Conservation (phyloP, 2,329 filamentous ascomycete species). For the Fusarium staphyleae region DNA sequence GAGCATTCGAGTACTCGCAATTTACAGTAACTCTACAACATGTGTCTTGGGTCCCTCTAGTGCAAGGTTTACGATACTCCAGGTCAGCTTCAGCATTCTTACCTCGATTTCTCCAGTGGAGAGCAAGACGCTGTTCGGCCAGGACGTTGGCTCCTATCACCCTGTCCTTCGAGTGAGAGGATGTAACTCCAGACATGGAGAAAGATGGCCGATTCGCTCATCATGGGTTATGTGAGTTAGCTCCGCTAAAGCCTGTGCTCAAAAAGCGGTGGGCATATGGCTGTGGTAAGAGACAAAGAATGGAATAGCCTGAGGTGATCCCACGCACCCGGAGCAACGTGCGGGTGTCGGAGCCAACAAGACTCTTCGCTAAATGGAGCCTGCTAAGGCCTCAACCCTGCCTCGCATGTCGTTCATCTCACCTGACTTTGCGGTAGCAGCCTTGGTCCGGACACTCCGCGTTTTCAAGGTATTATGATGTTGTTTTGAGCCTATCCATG, state of each 20-base stretch:
- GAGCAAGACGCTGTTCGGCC: too few relatives aligned
- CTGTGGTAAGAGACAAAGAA: slow-evolving; percentile 1
- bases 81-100: background rate
- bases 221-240: background rate
- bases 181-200: background rate
- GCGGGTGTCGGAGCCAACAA: slow-evolving; percentile 12
- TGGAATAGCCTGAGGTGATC: slow-evolving; percentile 6
- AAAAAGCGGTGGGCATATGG: slow-evolving; percentile 34
- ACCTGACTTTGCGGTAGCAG: slow-evolving; percentile 32
- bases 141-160: too few relatives aligned
- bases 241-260: slow-evolving; percentile 24
- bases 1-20: slow-evolving; percentile 23
- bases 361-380: slow-evolving; percentile 4
- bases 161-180: too few relatives aligned
- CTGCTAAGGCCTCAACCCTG: slow-evolving; percentile 10
- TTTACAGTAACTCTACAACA: slow-evolving; percentile 9
- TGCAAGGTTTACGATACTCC: background rate
- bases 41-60: slow-evolving; percentile 9
- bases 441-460: background rate
- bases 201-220: background rate
- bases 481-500: background rate
- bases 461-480: background rate
- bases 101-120: background rate
- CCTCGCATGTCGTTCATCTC: slow-evolving; percentile 34
- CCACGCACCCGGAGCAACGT: slow-evolving; percentile 7